Evolutionary conservation across 371 early-diverging fungal species (phyloP).

Genomic region (Actinomucor elegans): DNA sequence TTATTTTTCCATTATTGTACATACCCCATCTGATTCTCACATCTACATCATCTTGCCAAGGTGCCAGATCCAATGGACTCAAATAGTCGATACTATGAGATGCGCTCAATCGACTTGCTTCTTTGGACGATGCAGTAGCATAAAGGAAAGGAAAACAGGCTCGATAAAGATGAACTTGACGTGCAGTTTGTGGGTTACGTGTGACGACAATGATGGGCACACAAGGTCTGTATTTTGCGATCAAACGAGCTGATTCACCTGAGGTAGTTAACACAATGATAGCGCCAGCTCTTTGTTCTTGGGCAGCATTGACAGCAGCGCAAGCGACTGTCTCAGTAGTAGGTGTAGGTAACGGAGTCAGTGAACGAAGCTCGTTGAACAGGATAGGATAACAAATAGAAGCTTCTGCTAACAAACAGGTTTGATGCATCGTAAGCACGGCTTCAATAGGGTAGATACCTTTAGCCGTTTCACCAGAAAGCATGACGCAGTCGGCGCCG

Average conservation of each 20-base stretch:
- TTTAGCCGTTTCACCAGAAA: constrained; percentile 98
- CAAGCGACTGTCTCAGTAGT: constrained; percentile 93
- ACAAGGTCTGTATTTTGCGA: constrained; percentile 92
- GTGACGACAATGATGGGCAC: constrained; percentile 93
- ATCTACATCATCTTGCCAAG: constrained; percentile 88
- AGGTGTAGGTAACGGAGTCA: constrained; percentile 72
- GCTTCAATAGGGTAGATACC: constrained; percentile 80
- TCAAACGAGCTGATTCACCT: constrained; percentile 80
- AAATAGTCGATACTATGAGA: constrained; percentile 35
- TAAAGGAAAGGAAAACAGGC: constrained; percentile 92
- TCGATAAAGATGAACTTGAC: constrained; percentile 84
- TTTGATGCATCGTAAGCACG: constrained; percentile 77
- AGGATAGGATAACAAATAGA: constrained; percentile 76
- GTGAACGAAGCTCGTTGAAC: constrained; percentile 77
- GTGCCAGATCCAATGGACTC: constrained; percentile 30
- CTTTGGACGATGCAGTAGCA: constrained; percentile 45
- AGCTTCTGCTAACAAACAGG: constrained; percentile 74
- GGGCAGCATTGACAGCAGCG: constrained; percentile 88
- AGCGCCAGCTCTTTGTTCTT: constrained; percentile 83
- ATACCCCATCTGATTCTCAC: constrained; percentile 75
- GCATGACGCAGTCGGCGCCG: constrained; percentile 98
- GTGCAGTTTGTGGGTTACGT: constrained; percentile 79
- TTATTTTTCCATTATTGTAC: constrained; percentile 38
- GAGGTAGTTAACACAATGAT: constrained; percentile 83
- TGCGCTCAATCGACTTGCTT: constrained; percentile 42